Percentiles rank a stretch among this genome's conserved stretches.
phyloP scores from a whole-genome alignment of 2,329 filamentous ascomycete species.

The Torrubiellomyces zombiae region DNA sequence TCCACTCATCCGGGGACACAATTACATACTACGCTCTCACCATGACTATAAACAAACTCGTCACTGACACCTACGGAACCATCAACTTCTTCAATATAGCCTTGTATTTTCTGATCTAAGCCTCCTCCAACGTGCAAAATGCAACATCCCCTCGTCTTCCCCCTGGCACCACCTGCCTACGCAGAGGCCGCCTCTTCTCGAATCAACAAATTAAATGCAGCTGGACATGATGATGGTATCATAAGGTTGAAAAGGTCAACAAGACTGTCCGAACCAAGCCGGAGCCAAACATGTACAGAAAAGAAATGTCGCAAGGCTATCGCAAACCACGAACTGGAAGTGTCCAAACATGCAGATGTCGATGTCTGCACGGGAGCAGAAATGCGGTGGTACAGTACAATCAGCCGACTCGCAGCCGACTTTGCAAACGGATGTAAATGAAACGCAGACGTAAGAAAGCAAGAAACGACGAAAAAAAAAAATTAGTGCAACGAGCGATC shows the following conservation, averaged over 20 bases:
- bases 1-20: no score
- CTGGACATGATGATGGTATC: slow-evolving; percentile 16
- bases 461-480: no score
- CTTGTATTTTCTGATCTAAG: no score
- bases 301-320: slow-evolving; percentile 10
- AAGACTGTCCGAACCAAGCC: slow-evolving; percentile 15
- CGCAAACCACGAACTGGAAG: slow-evolving; percentile 15
- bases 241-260: slow-evolving; percentile 13
- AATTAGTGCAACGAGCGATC: no score
- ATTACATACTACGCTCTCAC: no score
- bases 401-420: no score
- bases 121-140: neutral
- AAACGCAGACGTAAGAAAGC: no score
- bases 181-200: slow-evolving; percentile 5
- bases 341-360: slow-evolving; percentile 13
- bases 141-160: neutral
- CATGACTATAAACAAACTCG: no score
- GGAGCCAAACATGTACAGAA: slow-evolving; percentile 18
- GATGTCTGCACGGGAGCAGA: slow-evolving; percentile 13
- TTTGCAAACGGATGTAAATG: no score
- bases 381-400: slow-evolving; percentile 3
- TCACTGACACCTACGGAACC: no score
- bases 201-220: slow-evolving; percentile 14
- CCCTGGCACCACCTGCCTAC: slow-evolving; percentile 1
- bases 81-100: no score